Percentiles rank a stretch among this genome's conserved stretches.
These are phyloP conservation scores for Cyathus striatus DNA, from an alignment of 768 basidiomycete genomes.

Conservation along the genomic window DNA sequence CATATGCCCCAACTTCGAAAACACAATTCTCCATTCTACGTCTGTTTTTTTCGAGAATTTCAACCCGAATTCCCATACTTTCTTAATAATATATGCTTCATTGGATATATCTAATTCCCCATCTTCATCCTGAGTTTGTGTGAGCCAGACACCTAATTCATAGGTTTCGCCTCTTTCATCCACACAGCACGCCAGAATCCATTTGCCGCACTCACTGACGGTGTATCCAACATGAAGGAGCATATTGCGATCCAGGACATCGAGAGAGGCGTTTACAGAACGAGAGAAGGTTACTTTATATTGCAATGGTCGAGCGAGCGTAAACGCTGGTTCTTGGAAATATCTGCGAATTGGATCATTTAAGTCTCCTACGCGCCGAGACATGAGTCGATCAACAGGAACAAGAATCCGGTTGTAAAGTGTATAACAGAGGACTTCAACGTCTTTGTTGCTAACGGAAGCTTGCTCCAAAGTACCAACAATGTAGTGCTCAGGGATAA, in stretches of 20 bases:
- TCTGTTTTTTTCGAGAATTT: constrained; percentile 59
- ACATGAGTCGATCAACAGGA: constrained; percentile 56
- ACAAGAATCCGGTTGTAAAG: constrained; percentile 70
- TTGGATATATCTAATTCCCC: constrained; percentile 25
- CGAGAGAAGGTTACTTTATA: constrained; percentile 33
- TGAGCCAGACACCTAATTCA: constrained; percentile 63
- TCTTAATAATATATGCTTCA: constrained; percentile 46
- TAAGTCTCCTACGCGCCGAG: constrained; percentile 41
- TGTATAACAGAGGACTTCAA: constrained; percentile 51
- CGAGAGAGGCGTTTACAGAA: constrained; percentile 30
- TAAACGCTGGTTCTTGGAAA: constrained; percentile 64
- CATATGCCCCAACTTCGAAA: constrained; percentile 66
- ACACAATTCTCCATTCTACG: constrained; percentile 76
- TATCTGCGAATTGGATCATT: constrained; percentile 36
- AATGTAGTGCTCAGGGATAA: constrained; percentile 65
- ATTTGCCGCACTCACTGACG: constrained; percentile 61
- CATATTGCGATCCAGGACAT: constrained; percentile 40
- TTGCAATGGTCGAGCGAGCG: constrained; percentile 46
- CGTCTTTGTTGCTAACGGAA: constrained; percentile 29
- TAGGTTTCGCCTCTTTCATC: constrained; percentile 79
- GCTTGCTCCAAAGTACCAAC: constrained; percentile 42
- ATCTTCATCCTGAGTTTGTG: constrained; percentile 34
- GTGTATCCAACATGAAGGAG: constrained; percentile 77
- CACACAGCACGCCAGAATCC: constrained; percentile 70
- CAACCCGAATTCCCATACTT: constrained; percentile 68